Percentiles rank a stretch among this genome's conserved stretches.
phyloP scores from a whole-genome alignment of 2,329 filamentous ascomycete species.

The Fusarium mangiferae region DNA sequence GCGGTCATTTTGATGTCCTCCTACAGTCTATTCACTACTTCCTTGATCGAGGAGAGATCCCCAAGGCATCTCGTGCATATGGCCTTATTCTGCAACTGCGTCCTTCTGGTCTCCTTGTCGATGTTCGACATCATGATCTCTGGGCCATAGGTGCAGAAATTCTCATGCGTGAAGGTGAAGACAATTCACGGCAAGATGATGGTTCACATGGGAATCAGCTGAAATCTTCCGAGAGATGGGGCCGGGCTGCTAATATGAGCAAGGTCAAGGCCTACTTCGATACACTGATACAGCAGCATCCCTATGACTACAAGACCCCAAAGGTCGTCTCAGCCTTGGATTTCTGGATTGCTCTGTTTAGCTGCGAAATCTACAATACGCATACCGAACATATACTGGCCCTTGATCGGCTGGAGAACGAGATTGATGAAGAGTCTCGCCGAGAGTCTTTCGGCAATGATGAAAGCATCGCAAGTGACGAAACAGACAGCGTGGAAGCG shows the following conservation, averaged over 20 bases:
- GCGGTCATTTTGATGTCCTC: constrained; percentile 71
- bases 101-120: constrained; percentile 59
- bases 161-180: constrained; percentile 70
- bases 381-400: constrained; percentile 67
- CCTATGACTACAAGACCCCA: constrained; percentile 71
- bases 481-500: constrained; percentile 25
- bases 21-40: constrained; percentile 77
- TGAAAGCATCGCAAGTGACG: constrained; percentile 36
- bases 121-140: constrained; percentile 74
- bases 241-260: constrained; percentile 57
- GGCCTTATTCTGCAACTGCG: constrained; percentile 73
- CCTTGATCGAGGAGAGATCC: constrained; percentile 75
- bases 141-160: constrained; percentile 92
- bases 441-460: constrained; percentile 28
- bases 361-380: constrained; percentile 81
- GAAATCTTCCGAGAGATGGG: constrained; percentile 49
- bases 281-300: constrained; percentile 79
- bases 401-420: constrained; percentile 50
- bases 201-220: neutral
- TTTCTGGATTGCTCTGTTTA: constrained; percentile 85
- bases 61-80: constrained; percentile 79
- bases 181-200: constrained; percentile 34
- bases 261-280: constrained; percentile 74
- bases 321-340: constrained; percentile 72
- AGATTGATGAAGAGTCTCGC: constrained; percentile 43